Evolutionary conservation across 352 stramenopile genomes (phyloP), one percentile per base, ranked within the genome.

Genomic region (Lagenidium giganteum): DNA sequence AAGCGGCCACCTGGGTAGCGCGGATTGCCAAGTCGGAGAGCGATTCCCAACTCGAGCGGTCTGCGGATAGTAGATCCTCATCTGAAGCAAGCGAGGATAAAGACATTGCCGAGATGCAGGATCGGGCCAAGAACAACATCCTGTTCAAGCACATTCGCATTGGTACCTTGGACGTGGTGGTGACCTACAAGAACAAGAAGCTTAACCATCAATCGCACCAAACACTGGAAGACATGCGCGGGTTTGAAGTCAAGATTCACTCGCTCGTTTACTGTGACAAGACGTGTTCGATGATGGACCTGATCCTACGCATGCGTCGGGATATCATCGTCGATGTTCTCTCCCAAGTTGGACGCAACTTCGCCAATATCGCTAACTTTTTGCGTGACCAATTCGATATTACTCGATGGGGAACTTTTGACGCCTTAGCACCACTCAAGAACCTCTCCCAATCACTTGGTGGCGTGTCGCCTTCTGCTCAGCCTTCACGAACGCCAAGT

Each of bases 201-300:
- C 64, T 39, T 33, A 57, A 47, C 24, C 64, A 17, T 8, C 40
- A 18, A 16, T 42, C 42, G 16, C 69, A 57, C 33, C 70, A 84
- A 38, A 49, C 67, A n/a, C 52, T 93, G 1, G 81, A 93, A 67
- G 81, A 93, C 33, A 87, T 93, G 76, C 71, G 79, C 4, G 81
- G 81, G 7, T 88, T 93, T 37, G 72, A 87, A 44, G 59, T 93
- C 55, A 93, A 93, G 55, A 76, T 88, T 22, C 81, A 88, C 34
- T 73, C 81, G 16, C 70, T 93, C 23, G 81, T 93, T 36, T 93
- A 93, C 55, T 86, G 73, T 32, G 77, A 93, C 53, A 93, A 93
- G 56, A 87, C 76, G 22, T 93, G 81, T 30, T 86, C 79, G n/a
- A 40, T 86, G 4, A 36, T 69, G 23, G 79, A 93, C 37, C 53